phyloP scores from a whole-genome alignment of 2,329 filamentous ascomycete genomes.

The Fusarium drepaniforme region DNA sequence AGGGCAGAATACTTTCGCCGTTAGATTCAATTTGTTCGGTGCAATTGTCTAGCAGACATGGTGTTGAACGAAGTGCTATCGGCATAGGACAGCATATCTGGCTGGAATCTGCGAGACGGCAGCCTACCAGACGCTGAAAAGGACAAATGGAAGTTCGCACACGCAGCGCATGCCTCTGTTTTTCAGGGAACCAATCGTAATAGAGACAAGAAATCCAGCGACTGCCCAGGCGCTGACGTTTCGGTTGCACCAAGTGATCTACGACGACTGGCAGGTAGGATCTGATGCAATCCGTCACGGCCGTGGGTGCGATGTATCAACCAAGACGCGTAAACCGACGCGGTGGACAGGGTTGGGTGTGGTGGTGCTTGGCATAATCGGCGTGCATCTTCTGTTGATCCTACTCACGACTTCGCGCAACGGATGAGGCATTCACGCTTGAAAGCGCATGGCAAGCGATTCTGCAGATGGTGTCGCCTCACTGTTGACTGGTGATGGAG shows the following conservation, averaged over 20 bases:
- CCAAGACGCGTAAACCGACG: neutral
- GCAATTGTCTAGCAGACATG: neutral
- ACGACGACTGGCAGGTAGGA: constrained; percentile 9
- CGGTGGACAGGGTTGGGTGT: neutral
- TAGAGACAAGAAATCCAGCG: too few relatives aligned
- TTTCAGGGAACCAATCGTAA: neutral
- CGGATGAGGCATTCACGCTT: neutral
- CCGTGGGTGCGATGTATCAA: neutral
- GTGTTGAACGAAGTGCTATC: neutral
- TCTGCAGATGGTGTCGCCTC: neutral
- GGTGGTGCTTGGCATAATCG: neutral
- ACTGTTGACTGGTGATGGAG: neutral
- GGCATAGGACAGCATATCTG: neutral
- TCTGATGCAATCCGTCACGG: neutral
- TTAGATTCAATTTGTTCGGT: neutral
- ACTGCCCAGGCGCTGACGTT: neutral
- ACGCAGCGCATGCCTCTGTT: constrained; percentile 1
- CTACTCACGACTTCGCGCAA: neutral
- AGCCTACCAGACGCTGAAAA: neutral
- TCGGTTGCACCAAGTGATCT: constrained; percentile 10
- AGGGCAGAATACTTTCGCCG: neutral
- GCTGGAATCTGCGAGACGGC: neutral
- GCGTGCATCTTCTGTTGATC: neutral
- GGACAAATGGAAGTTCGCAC: neutral
- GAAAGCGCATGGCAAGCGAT: neutral